Percentiles rank a stretch among this genome's conserved stretches.
These are phyloP conservation scores for Tricholoma furcatifolium DNA, from an alignment of 768 basidiomycete species.

Conservation along the genomic window DNA sequence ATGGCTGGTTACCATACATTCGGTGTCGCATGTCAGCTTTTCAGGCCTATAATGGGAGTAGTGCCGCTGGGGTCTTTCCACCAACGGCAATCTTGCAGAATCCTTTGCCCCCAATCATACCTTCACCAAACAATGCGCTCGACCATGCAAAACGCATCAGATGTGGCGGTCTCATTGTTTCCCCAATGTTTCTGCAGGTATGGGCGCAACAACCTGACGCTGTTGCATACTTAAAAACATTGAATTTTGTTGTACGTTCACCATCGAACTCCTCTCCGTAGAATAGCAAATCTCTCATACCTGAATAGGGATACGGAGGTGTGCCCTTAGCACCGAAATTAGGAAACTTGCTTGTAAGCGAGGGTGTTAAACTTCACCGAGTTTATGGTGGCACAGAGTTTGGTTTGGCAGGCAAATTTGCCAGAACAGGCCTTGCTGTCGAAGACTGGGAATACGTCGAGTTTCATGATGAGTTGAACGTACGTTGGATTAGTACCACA, in stretches of 20 bases:
- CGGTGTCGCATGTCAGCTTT: conserved; percentile 29
- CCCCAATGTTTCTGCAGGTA: conserved; percentile 37
- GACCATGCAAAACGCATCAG: conserved; percentile 28
- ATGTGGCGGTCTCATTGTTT: conserved; percentile 28
- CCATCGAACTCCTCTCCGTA: not conserved
- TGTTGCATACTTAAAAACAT: conserved; percentile 15
- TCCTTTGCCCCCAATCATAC: conserved; percentile 29
- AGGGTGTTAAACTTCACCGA: conserved; percentile 8
- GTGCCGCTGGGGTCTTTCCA: conserved; percentile 30
- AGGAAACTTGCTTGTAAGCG: conserved; percentile 5
- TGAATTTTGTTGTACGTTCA: conserved; percentile 11
- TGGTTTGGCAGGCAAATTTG: conserved; percentile 4
- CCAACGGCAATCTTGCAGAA: conserved; percentile 23
- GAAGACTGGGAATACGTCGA: conserved; percentile 15
- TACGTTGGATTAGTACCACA: conserved; percentile 31
- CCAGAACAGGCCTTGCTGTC: conserved; percentile 10
- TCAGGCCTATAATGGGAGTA: conserved; percentile 26
- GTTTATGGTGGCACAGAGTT: conserved; percentile 19
- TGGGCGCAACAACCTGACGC: conserved; percentile 29
- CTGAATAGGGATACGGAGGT: conserved; percentile 8
- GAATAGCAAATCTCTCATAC: not conserved
- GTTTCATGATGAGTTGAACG: conserved; percentile 12
- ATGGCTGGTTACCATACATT: conserved; percentile 41
- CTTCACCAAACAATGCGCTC: conserved; percentile 39
- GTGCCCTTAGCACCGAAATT: conserved; percentile 12